Conservation (phyloP, 805 yeast species). For the Lipomyces starkeyi region DNA sequence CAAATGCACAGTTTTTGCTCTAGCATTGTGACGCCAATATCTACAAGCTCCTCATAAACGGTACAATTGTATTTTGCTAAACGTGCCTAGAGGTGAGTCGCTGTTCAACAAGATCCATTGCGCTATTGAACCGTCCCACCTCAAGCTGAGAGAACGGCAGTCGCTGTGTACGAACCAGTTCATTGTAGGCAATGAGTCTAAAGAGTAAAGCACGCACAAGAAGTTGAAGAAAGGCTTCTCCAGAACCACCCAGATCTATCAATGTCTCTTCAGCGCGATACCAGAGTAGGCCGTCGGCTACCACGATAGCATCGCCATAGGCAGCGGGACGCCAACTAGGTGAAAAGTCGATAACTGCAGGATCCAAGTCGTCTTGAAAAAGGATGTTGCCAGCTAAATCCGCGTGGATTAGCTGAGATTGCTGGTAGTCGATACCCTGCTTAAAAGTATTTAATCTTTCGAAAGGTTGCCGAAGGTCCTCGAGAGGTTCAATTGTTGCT, state of each 20-base stretch:
- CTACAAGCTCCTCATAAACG: no score
- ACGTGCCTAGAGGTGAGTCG: neutral
- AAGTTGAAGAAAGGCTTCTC: neutral
- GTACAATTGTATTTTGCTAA: no score
- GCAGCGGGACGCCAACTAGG: conserved; percentile 9
- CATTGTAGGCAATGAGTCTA: conserved; percentile 5
- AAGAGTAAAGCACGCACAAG: conserved; percentile 8
- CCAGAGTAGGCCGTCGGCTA: neutral
- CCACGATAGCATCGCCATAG: conserved; percentile 4
- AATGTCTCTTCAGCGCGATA: neutral
- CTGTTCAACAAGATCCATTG: neutral
- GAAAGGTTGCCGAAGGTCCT: neutral
- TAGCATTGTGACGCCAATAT: no score
- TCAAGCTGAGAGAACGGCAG: conserved; percentile 3
- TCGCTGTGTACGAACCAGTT: neutral
- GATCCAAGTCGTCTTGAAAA: neutral
- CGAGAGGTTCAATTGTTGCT: conserved; percentile 3
- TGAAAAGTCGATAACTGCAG: conserved; percentile 7
- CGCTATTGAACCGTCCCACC: conserved; percentile 1
- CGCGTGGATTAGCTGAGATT: conserved; percentile 5
- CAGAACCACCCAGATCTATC: conserved; percentile 1
- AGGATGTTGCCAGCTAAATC: conserved; percentile 7
- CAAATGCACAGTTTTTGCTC: no score
- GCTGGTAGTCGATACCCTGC: neutral
- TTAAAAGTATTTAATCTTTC: neutral